Conservation (phyloP, 2,329 filamentous ascomycete genomes). For the Escovopsis sp. region DNA sequence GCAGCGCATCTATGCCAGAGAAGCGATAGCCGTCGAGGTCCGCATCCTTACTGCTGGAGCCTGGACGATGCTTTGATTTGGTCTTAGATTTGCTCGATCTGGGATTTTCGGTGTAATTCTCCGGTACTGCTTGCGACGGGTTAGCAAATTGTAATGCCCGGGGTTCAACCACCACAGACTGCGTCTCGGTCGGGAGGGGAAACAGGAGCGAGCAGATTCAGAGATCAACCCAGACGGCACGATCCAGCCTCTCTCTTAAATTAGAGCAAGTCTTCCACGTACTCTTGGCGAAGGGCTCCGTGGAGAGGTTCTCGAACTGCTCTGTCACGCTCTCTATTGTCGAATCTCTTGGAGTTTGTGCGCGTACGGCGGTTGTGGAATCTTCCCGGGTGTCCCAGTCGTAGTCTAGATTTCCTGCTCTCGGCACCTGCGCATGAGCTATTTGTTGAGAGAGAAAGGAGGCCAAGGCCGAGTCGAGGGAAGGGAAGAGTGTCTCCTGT, state of each 20-base stretch:
- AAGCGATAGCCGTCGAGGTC: conserved; percentile 2
- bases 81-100: conserved; percentile 5
- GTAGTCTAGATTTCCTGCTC: conserved; percentile 9
- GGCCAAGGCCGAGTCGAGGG: neutral
- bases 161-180: neutral
- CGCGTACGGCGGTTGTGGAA: conserved; percentile 3
- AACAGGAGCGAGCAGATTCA: too few species aligned
- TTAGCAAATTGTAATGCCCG: conserved; percentile 1
- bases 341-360: conserved; percentile 6
- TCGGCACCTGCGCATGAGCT: conserved; percentile 1
- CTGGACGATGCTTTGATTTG: conserved; percentile 6
- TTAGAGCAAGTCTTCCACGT: neutral
- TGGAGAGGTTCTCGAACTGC: conserved; percentile 3
- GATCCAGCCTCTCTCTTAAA: too few species aligned
- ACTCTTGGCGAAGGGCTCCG: conserved; percentile 4
- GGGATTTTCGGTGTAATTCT: conserved; percentile 2
- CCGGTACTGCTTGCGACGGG: conserved; percentile 1
- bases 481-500: too few species aligned
- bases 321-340: conserved; percentile 5
- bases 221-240: too few species aligned
- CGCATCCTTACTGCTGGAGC: conserved; percentile 4
- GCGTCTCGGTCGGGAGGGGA: neutral
- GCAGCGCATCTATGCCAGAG: conserved; percentile 2
- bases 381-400: conserved; percentile 7
- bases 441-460: conserved; percentile 2